Base-by-base conservation (phyloP, 352 stramenopile species). In the Phytopythium chamaehyphon region DNA sequence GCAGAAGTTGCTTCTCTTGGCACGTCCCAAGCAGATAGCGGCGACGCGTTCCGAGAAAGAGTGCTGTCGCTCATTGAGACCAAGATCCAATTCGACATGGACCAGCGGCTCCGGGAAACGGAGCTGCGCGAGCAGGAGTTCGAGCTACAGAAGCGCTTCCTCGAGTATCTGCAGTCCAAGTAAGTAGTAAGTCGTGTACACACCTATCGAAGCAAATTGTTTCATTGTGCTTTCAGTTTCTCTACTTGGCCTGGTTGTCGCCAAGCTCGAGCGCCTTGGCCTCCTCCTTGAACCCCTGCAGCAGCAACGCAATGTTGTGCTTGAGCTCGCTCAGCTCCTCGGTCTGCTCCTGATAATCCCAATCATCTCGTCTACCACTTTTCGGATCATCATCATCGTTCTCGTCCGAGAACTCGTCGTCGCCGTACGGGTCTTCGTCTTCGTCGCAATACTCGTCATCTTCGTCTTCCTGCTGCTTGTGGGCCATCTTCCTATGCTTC, bases 41-140 rank as follows among this genome's bases (percentile, higher is more conserved):
- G 66, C 33, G 69, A 85, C 1, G 64, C 50, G 40, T 91, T 91
- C 47, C 77, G 80, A 23, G 58, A 68, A 19, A 70, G 76, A 8
- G 64, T 93, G 28, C 57, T 93, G 40, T 66, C 78, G 46, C 63
- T 93, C 8, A 84, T 93, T 40, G 77, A 93, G 57, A 81, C 65
- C 47, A 93, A 93, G 54, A 78, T 91, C 35, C 72, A 86, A 47
- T 88, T 93, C 54, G 83, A 93, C 54, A 88, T 87, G 72, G 73
- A 89, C 38, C 83, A 93, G 49, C 76, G 76, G 15, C 59, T 76
- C 37, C 86, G 84, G 51, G 83, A 93, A 42, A 83, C 76, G 36
- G 74, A 89, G 54, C 64, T 91, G 44, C 78, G 80, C 40, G 76
- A 90, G 22, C 76, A 90, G 43, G 83, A 93, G 61, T 76, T 91